phyloP scores from a whole-genome alignment of 192 early-diverging fungal genomes.

The Podila minutissima region DNA sequence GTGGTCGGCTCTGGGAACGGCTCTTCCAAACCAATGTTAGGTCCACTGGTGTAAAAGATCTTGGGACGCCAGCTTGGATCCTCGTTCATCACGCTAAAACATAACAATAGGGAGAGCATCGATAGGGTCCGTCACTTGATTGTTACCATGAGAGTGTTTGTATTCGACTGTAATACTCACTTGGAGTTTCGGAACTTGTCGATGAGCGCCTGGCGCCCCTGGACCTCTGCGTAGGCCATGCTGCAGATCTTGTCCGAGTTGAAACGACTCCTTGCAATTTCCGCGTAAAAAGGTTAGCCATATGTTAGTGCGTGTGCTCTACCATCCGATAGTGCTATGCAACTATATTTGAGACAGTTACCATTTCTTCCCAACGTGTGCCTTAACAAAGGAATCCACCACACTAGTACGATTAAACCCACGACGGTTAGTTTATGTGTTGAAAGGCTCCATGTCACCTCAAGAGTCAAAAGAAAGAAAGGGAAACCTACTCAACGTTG shows the following conservation, averaged over 20 bases:
- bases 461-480: not conserved
- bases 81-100: conserved; percentile 82
- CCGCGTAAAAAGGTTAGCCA: conserved; percentile 38
- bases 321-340: too few species aligned
- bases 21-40: conserved; percentile 66
- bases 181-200: conserved; percentile 85
- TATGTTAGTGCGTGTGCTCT: not conserved
- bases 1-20: conserved; percentile 68
- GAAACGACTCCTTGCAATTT: conserved; percentile 55
- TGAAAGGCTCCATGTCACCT: too few species aligned
- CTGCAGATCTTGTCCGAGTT: conserved; percentile 83
- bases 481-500: conserved; percentile 57
- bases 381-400: conserved; percentile 71
- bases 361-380: conserved; percentile 82
- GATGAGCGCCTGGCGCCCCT: conserved; percentile 75
- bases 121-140: not conserved
- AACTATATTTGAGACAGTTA: not conserved
- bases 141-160: not conserved
- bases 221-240: conserved; percentile 83
- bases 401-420: conserved; percentile 37
- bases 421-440: too few species aligned
- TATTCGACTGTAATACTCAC: conserved; percentile 41
- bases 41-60: conserved; percentile 73
- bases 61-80: conserved; percentile 79
- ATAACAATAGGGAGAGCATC: not conserved